A percentile compares a stretch with the other conserved stretches of the same genome.
phyloP scores from a whole-genome alignment of 257 asterid species.

The Jacaranda mimosifolia region DNA sequence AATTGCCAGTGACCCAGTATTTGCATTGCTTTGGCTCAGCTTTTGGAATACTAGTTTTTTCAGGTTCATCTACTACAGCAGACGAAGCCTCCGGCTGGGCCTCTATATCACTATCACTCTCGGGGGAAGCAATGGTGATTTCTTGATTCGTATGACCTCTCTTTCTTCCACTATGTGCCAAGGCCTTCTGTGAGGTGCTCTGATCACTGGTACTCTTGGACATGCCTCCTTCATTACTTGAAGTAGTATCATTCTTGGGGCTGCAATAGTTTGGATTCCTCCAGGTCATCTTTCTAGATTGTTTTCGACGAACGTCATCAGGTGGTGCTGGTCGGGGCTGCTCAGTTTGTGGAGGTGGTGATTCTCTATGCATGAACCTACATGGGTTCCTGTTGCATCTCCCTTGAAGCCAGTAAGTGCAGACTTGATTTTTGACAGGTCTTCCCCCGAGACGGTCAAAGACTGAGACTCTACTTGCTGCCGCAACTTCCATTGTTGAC shows the following conservation, averaged over 20 bases:
- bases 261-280: slow-evolving; percentile 25
- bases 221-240: slow-evolving; percentile 20
- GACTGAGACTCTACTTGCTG: slow-evolving; percentile 34
- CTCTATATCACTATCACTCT: not conserved
- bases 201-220: not conserved
- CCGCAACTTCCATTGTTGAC: slow-evolving; percentile 39
- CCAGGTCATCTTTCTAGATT: slow-evolving; percentile 34
- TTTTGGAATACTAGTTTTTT: slow-evolving; percentile 11
- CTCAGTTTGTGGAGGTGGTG: slow-evolving; percentile 28
- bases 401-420: slow-evolving; percentile 65
- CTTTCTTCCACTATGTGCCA: slow-evolving; percentile 15
- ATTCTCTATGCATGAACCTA: slow-evolving; percentile 48
- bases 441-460: slow-evolving; percentile 34
- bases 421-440: slow-evolving; percentile 40
- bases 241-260: slow-evolving; percentile 21
- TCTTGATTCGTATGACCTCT: not conserved
- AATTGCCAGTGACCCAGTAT: slow-evolving; percentile 50
- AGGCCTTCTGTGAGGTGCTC: not conserved
- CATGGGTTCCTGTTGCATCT: slow-evolving; percentile 66
- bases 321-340: slow-evolving; percentile 5
- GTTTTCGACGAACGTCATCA: not conserved
- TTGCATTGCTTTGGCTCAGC: slow-evolving; percentile 46
- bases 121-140: not conserved
- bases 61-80: slow-evolving; percentile 26
- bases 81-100: slow-evolving; percentile 1